Percentiles rank a stretch among this genome's conserved stretches.
Evolutionary conservation across 2,329 filamentous ascomycete genomes (phyloP).

Genomic region (Mycogone perniciosa): DNA sequence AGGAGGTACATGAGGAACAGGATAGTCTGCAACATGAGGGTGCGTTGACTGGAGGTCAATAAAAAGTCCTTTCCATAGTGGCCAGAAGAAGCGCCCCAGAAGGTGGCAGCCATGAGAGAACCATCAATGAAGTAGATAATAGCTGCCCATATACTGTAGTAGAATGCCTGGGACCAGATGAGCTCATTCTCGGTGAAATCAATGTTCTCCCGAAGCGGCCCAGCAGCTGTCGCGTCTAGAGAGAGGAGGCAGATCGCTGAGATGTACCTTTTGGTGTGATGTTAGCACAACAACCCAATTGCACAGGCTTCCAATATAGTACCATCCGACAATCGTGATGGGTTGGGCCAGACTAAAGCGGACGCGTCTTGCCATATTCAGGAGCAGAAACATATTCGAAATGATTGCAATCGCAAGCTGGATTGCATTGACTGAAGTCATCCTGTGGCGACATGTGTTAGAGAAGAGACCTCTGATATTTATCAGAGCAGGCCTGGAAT

Average conservation of each 20-base stretch:
- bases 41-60: conserved; percentile 74
- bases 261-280: conserved; percentile 29
- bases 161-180: conserved; percentile 74
- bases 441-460: conserved; percentile 36
- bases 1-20: conserved; percentile 76
- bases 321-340: conserved; percentile 77
- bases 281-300: background rate
- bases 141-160: conserved; percentile 76
- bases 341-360: conserved; percentile 79
- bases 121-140: conserved; percentile 73
- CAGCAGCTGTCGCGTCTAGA: conserved; percentile 31
- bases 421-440: conserved; percentile 67
- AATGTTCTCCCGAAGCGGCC: conserved; percentile 16
- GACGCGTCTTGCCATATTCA: conserved; percentile 78
- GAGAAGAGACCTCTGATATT: background rate
- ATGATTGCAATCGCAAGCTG: conserved; percentile 70
- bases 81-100: conserved; percentile 61
- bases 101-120: conserved; percentile 70
- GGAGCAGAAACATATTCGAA: conserved; percentile 74
- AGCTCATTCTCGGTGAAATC: conserved; percentile 35
- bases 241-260: conserved; percentile 60
- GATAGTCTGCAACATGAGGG: conserved; percentile 86
- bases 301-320: conserved; percentile 20
- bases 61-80: conserved; percentile 75
- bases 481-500: too few species aligned